Base-by-base conservation (phyloP, 768 basidiomycete genomes). In the Boletus vinaceobasis region DNA sequence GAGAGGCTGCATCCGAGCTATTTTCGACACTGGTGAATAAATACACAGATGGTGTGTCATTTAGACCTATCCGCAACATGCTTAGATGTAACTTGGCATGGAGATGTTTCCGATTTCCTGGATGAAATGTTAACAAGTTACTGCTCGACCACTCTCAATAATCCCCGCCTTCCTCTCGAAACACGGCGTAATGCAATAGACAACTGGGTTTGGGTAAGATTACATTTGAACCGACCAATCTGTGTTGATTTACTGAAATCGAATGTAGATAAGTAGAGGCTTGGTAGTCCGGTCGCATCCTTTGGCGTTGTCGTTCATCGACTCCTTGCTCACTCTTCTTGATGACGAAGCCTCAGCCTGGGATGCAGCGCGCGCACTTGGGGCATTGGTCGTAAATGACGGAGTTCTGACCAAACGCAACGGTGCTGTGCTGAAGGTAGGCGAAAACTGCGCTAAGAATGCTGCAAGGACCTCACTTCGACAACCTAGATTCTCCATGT, bases 21-120 rank as follows among this genome's bases (percentile, higher is more conserved):
- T 66, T 92, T 17, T 78, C 86, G 1, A 80, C 86, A 0, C 71
- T 90, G n/a, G 71, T 93, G 27, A 97, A 98, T 68, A 92, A 93
- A 69, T 81, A 84, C 36, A 75, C 77, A 10, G 78, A 84, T 38
- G 84, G 94, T 93, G 45, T 58, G 42, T 21, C 21, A 4, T 27
- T 19, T 4, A 23, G 10, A 40, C 32, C 9, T 27, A 7, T 40
- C 49, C 51, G 17, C 7, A 7, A 47, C 35, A 52, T 43, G n/a
- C 26, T n/a, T 45, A 11, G 7, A 39, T 23, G 4, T 45, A 35
- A 45, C 31, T 43, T 44, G 10, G 4, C 19, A 15, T 35, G 53
- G 10, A 88, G 87, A 79, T 44, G 62, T 83, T 7, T 63, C 70
- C 0, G 53, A 63, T 1, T 86, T 87, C 58, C 67, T 77, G 69